Evolutionary conservation across 306 rosid genomes (phyloP), one percentile per base, ranked within the genome.

Genomic region (Abrus precatorius): DNA sequence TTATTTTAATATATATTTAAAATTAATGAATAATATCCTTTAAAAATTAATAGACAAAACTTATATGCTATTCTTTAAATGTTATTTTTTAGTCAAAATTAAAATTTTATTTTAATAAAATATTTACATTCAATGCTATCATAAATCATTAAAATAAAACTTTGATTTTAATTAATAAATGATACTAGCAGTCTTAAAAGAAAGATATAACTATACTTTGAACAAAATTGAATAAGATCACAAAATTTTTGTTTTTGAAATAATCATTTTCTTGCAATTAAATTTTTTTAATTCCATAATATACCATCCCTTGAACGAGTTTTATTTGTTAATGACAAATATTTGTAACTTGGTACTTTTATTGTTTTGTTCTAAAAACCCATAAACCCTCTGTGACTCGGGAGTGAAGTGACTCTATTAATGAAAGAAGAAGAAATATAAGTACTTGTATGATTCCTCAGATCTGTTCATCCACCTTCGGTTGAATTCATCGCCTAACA

Each of bases 401-500:
- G 6, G 82, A 72, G 55, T 67, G 60, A 66, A 75, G 62, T 54
- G 76, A 3, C 70, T 75, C 52, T n/a, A 82, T 45, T 48, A 59
- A 33, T 2, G n/a, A n/a, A 70, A 32, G n/a, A 56, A 69, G 9
- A 70, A 32, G n/a, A 56, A 63, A 50, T 44, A 57, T 10, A 67
- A 27, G 27, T 67, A 67, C 9, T 67, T 76, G 43, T 9, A 67
- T 76, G 83, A 50, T 49, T 36, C 57, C 32, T 41, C 74, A 82
- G 85, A 82, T 79, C 83, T 45, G 63, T 57, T 76, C 36, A 9
- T 57, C 64, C 38, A 14, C 54, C 53, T 43, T 47, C 48, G 65
- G 41, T 54, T 78, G 87, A 50, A 52, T 55, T 74, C 84, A 69
- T 76, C 84, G 73, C 67, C 63, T 70, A 20, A 33, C 40, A 64